Evolutionary conservation across 2,329 filamentous ascomycete species (phyloP).

Genomic region (Botrytis fabae): DNA sequence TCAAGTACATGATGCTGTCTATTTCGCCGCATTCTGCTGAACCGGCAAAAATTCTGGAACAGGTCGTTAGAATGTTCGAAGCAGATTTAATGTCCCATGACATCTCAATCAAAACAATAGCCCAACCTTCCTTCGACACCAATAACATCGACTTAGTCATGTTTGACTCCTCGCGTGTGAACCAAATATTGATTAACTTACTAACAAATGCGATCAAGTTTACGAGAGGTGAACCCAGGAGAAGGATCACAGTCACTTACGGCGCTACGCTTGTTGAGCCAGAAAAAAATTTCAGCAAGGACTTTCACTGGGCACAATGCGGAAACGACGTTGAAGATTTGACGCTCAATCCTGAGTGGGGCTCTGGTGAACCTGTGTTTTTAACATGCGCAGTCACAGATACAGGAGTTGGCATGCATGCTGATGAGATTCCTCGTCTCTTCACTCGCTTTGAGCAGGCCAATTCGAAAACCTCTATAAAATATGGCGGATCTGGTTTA

Average conservation of each 20-base stretch:
- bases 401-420: conserved; percentile 70
- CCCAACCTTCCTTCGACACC: conserved; percentile 62
- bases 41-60: conserved; percentile 60
- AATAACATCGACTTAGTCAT: conserved; percentile 64
- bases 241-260: conserved; percentile 52
- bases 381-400: conserved; percentile 74
- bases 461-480: conserved; percentile 68
- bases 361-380: conserved; percentile 55
- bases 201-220: conserved; percentile 84
- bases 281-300: conserved; percentile 25
- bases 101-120: conserved; percentile 64
- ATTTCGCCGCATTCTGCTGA: conserved; percentile 71
- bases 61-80: conserved; percentile 76
- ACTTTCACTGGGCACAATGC: conserved; percentile 33
- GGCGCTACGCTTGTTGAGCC: conserved; percentile 28
- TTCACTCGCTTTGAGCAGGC: conserved; percentile 83
- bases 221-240: conserved; percentile 62
- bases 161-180: conserved; percentile 71
- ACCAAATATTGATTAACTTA: conserved; percentile 80
- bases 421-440: conserved; percentile 69
- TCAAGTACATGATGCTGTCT: conserved; percentile 72
- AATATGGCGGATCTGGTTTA: conserved; percentile 77
- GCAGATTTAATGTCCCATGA: conserved; percentile 69
- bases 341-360: conserved; percentile 37
- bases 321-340: conserved; percentile 26